phyloP scores from a whole-genome alignment of 345 rosid species.

The Eucalyptus globulus region DNA sequence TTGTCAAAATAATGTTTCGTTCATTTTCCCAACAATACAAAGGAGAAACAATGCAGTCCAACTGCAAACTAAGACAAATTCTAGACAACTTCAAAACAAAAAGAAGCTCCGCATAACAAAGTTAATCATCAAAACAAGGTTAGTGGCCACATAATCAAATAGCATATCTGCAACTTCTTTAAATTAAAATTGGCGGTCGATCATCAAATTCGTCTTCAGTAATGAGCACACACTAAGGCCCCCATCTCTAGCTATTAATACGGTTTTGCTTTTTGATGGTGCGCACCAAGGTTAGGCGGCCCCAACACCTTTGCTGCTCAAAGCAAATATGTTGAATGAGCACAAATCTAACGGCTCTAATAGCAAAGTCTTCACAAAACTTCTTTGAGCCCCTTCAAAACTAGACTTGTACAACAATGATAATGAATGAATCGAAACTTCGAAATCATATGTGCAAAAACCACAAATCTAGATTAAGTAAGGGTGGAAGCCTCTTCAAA shows the following conservation, averaged over 20 bases:
- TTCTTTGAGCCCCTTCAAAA: not conserved
- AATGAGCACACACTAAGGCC: not conserved
- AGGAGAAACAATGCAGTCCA: not conserved
- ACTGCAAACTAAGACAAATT: no score
- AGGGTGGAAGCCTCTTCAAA: not conserved
- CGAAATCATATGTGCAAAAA: not conserved
- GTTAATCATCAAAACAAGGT: no score
- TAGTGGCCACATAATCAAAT: no score
- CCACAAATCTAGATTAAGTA: not conserved
- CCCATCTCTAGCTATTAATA: not conserved
- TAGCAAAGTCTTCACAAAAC: not conserved
- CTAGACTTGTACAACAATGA: not conserved
- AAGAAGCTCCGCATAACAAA: not conserved
- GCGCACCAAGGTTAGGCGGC: not conserved
- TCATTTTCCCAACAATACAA: not conserved
- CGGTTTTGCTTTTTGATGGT: no score
- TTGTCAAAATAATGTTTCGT: not conserved
- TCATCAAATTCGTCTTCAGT: accelerated
- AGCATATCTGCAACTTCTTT: no score
- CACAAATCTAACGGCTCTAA: accelerated
- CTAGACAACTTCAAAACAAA: not conserved
- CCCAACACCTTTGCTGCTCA: no score
- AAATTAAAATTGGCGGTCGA: no score
- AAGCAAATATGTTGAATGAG: not conserved
- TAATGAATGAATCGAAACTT: accelerated